A percentile compares a stretch with the other conserved stretches of the same genome.
Conservation (phyloP, 108 stramenopile genomes). For the Fistulifera pelliculosa region DNA sequence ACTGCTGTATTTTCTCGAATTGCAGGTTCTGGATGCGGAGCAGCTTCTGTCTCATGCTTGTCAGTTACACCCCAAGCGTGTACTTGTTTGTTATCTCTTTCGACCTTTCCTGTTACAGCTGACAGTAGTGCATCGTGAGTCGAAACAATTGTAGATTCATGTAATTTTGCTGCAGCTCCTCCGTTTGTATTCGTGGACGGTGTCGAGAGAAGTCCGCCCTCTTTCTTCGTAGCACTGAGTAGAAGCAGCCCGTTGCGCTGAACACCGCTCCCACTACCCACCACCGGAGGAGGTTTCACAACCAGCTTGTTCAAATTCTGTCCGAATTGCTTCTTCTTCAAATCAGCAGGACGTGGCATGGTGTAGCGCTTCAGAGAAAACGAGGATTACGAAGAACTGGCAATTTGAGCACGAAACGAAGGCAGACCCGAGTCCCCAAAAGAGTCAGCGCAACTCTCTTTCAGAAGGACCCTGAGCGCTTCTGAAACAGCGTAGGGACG, state of each 20-base stretch:
- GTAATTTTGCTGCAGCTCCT: conserved; percentile 6
- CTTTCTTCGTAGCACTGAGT: conserved; percentile 59
- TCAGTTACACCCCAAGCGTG: conserved; percentile 52
- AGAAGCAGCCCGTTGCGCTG: conserved; percentile 63
- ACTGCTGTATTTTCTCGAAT: conserved; percentile 1
- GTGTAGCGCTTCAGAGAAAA: too few relatives aligned
- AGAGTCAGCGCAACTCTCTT: too few relatives aligned
- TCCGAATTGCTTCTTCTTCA: conserved; percentile 69
- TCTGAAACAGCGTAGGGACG: too few relatives aligned
- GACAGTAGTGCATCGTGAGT: conserved; percentile 39
- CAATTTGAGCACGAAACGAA: too few relatives aligned
- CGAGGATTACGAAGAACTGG: too few relatives aligned
- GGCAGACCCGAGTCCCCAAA: too few relatives aligned
- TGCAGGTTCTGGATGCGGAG: not conserved
- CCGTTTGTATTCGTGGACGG: conserved; percentile 15
- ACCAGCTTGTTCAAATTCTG: conserved; percentile 81
- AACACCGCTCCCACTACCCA: conserved; percentile 16
- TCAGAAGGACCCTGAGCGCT: too few relatives aligned
- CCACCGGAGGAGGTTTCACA: conserved; percentile 38
- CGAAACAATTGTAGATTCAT: conserved; percentile 21
- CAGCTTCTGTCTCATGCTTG: conserved; percentile 7
- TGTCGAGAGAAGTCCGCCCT: conserved; percentile 16
- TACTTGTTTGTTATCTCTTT: conserved; percentile 20
- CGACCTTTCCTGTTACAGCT: conserved; percentile 33
- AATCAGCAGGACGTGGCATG: too few relatives aligned